A percentile compares a stretch with the other conserved stretches of the same genome.
Conservation (phyloP, 1,284 basidiomycete species). For the Leccinum colubrinum region DNA sequence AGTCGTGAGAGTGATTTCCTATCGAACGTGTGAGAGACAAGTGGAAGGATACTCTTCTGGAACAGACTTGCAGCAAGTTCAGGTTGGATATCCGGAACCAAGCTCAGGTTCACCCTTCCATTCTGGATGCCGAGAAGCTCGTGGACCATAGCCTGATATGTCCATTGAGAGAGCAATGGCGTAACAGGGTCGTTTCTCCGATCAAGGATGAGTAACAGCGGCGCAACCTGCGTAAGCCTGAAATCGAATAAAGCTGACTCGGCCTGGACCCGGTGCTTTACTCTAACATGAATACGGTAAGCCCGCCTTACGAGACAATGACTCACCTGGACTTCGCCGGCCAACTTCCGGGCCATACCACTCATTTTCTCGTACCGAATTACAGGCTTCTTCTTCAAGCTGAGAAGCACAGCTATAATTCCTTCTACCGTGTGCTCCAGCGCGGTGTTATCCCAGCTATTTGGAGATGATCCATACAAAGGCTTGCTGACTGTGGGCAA, state of each 20-base stretch:
- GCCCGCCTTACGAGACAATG: conserved; percentile 2
- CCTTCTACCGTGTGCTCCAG: conserved; percentile 81
- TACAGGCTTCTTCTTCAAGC: conserved; percentile 93
- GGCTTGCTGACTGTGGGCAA: conserved; percentile 60
- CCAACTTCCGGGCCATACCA: conserved; percentile 87
- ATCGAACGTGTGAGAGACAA: conserved; percentile 14
- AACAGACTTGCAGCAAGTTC: conserved; percentile 73
- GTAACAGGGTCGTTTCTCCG: conserved; percentile 97
- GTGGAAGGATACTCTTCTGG: conserved; percentile 1
- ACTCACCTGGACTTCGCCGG: conserved; percentile 78
- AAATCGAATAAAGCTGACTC: conserved; percentile 79
- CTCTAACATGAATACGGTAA: conserved; percentile 9
- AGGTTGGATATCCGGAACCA: conserved; percentile 84
- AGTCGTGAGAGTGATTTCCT: conserved; percentile 95
- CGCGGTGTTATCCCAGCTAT: conserved; percentile 70
- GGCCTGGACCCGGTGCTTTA: conserved; percentile 67
- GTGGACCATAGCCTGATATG: conserved; percentile 99
- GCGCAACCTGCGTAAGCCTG: conserved; percentile 70
- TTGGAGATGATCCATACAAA: conserved; percentile 67
- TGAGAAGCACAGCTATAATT: conserved; percentile 86
- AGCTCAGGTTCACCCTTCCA: conserved; percentile 83
- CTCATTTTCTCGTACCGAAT: conserved; percentile 97
- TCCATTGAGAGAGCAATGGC: conserved; percentile 97
- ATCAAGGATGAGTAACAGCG: conserved; percentile 80
- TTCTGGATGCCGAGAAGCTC: conserved; percentile 94